Conservation (phyloP, 148 eudicot species). For the Oxyria digyna region DNA sequence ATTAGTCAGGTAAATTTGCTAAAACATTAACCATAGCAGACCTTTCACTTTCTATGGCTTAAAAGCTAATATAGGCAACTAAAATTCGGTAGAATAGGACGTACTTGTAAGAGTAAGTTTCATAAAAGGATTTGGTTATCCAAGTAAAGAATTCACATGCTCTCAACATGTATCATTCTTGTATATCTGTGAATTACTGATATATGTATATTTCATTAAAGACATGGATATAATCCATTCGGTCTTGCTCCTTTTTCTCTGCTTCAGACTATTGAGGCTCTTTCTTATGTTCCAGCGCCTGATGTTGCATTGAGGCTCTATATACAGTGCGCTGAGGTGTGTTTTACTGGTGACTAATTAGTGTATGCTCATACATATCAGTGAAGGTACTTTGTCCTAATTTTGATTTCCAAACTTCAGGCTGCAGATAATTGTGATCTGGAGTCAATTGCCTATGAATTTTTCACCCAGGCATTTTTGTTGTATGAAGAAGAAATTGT, state of each 20-base stretch:
- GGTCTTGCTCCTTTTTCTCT: not conserved
- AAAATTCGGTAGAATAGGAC: not conserved
- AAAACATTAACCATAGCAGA: not conserved
- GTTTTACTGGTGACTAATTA: conserved; percentile 4
- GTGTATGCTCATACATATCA: not conserved
- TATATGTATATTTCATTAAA: not conserved
- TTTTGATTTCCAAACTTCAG: conserved; percentile 25
- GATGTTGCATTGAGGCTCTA: conserved; percentile 86
- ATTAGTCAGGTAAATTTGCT: conserved; percentile 52
- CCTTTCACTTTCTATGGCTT: not conserved
- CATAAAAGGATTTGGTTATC: too few species aligned
- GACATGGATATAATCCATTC: not conserved
- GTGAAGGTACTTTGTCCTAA: not conserved
- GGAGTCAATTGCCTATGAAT: conserved; percentile 88
- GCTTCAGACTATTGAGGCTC: conserved; percentile 45
- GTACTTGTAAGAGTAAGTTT: not conserved
- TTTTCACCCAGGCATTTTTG: conserved; percentile 86
- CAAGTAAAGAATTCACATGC: not conserved
- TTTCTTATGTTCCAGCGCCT: conserved; percentile 67
- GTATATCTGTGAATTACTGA: not conserved
- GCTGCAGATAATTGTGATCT: conserved; percentile 94
- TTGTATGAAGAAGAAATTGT: conserved; percentile 95
- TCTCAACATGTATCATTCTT: not conserved
- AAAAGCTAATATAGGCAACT: not conserved
- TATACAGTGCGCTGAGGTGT: conserved; percentile 97